Conservation (phyloP, 768 basidiomycete genomes). For the Termitomyces sp. region DNA sequence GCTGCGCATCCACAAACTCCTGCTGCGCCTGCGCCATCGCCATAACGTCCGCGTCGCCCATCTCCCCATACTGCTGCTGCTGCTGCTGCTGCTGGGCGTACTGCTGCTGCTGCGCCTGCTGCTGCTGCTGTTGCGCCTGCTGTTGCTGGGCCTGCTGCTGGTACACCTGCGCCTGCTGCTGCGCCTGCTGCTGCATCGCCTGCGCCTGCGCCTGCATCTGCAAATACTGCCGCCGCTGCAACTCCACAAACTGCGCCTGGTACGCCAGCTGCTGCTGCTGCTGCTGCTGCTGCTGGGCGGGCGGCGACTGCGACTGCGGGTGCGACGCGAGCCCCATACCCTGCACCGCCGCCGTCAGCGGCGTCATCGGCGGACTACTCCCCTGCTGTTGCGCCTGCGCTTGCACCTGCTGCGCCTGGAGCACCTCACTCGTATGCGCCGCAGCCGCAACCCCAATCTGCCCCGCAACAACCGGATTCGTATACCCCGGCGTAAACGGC, state of each 20-base stretch:
- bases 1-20: constrained; percentile 18
- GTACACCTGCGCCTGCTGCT: constrained; percentile 15
- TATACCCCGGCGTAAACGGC: constrained; percentile 14
- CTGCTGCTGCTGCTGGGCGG: constrained; percentile 19
- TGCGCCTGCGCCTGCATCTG: constrained; percentile 15
- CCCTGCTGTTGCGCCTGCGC: neutral
- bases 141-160: too few relatives aligned
- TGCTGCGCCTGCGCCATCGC: constrained; percentile 16
- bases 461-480: constrained; percentile 5
- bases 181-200: constrained; percentile 9
- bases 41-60: constrained; percentile 7
- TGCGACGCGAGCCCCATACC: constrained; percentile 16
- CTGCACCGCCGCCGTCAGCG: constrained; percentile 19
- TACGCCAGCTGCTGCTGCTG: constrained; percentile 15
- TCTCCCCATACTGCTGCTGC: neutral
- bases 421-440: neutral
- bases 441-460: neutral
- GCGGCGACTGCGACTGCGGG: neutral
- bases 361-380: constrained; percentile 14
- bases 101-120: constrained; percentile 7
- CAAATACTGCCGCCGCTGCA: constrained; percentile 24
- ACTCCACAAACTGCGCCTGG: constrained; percentile 18
- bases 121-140: constrained; percentile 8
- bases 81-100: constrained; percentile 6
- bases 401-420: neutral